Evolutionary conservation across 129 eudicot species (phyloP), one percentile per base, ranked within the genome.

Genomic region (Artemisia annua): DNA sequence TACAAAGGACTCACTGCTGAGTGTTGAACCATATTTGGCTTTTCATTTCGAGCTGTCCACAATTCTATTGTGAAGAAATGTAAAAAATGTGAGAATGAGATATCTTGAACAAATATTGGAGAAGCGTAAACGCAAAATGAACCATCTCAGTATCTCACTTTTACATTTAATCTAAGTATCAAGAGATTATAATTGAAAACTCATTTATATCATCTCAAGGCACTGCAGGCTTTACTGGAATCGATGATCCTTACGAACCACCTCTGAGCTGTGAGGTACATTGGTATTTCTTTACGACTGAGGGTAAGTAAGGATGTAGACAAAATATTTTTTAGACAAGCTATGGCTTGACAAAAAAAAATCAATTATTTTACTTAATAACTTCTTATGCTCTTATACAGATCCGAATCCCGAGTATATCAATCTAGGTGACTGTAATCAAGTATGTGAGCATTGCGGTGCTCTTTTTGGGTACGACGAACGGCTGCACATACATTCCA

Each of bases 181-280:
- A 54, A 55, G 26, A 18, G 61, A 55, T 55, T 56, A 57, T 53
- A 10, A 67, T 68, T 39, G 13, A 64, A 61, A 52, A 48, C 52
- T 22, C 35, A 20, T 70, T 71, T 30, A 78, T 61, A 43, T 52
- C n/a, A 71, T 71, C 24, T 35, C 52, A 69, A 57, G 32, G 53
- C 44, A 57, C 28, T 84, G 79, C 91, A 94, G 98, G 98, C 66
- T 94, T 94, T 84, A 94, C 98, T 59, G 98, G 98, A 53, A 87
- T 94, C 62, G 97, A 94, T 74, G 97, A 94, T 86, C 98, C 98
- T 63, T 94, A 94, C 48, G 98, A 94, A 78, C 85, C 89, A 24
- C 98, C 98, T 65, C 63, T 86, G 74, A 86, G 86, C 53, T 90
- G 96, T 69, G 98, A 94, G 98, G 98, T 94, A 56, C 70, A 76